Conservation (phyloP, 2,329 filamentous ascomycete genomes). For the Neocatenulostroma microsporum region DNA sequence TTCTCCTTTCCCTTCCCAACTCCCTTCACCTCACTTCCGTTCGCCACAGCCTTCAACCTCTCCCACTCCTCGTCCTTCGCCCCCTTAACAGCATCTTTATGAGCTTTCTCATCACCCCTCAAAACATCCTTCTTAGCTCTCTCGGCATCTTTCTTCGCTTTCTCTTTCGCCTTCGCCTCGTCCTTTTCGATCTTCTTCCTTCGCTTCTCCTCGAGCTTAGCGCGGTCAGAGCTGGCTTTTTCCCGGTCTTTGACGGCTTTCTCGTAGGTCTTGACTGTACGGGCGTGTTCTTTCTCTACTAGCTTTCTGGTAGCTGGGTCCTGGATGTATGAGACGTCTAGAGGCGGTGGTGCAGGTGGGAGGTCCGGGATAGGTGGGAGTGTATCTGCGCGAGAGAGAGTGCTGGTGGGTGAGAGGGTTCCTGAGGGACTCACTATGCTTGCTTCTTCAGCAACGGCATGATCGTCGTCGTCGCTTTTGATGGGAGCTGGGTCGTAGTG, state of each 20-base stretch:
- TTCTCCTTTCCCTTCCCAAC: conserved; percentile 7
- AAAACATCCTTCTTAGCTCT: conserved; percentile 25
- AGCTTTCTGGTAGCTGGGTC: conserved; percentile 61
- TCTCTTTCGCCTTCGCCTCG: conserved; percentile 30
- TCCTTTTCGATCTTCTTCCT: conserved; percentile 27
- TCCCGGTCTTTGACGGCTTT: conserved; percentile 59
- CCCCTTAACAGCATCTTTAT: conserved; percentile 22
- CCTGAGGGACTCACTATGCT: not conserved
- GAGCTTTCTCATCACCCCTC: conserved; percentile 18
- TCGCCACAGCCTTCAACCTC: conserved; percentile 6
- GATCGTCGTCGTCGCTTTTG: not conserved
- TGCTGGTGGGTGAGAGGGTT: conserved; percentile 3
- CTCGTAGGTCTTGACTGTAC: conserved; percentile 56
- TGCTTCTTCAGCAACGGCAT: not conserved
- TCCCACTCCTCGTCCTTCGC: conserved; percentile 20
- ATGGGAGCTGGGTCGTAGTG: too few relatives aligned
- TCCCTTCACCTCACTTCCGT: conserved; percentile 19
- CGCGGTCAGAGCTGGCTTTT: conserved; percentile 55
- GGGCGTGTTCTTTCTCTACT: conserved; percentile 60
- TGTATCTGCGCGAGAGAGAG: not conserved
- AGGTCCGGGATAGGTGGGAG: conserved; percentile 44
- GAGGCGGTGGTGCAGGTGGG: conserved; percentile 44
- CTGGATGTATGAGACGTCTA: conserved; percentile 51
- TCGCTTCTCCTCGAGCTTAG: conserved; percentile 49
- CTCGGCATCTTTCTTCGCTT: conserved; percentile 27